These are phyloP conservation scores for Botrytis byssoidea DNA, from an alignment of 2,329 filamentous ascomycete species.

Conservation along the genomic window DNA sequence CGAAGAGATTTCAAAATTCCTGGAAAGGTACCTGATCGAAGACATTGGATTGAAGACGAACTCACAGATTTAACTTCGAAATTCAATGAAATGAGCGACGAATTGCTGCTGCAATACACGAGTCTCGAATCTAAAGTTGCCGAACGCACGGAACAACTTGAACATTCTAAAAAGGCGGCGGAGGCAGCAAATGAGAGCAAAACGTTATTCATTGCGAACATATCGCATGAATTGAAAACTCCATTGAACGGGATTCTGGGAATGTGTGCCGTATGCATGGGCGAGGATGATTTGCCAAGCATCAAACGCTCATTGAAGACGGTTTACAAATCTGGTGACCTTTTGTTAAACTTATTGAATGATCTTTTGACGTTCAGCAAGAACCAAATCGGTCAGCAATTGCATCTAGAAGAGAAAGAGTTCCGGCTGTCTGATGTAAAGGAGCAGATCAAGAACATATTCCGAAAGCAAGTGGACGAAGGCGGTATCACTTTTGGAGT, in stretches of 20 bases:
- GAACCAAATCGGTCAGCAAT: constrained; percentile 85
- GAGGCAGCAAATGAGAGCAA: constrained; percentile 97
- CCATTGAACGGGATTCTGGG: constrained; percentile 94
- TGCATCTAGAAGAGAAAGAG: constrained; percentile 79
- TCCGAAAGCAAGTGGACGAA: constrained; percentile 80
- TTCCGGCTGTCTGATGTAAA: constrained; percentile 82
- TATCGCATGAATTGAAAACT: constrained; percentile 55
- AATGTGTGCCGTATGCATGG: constrained; percentile 91
- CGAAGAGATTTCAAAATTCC: constrained; percentile 72
- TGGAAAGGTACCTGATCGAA: constrained; percentile 72
- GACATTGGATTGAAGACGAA: constrained; percentile 78
- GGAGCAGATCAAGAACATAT: constrained; percentile 79
- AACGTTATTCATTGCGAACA: constrained; percentile 95
- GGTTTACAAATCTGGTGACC: constrained; percentile 83
- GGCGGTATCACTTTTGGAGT: constrained; percentile 72
- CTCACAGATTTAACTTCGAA: constrained; percentile 58
- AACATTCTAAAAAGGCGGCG: constrained; percentile 86
- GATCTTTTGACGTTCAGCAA: constrained; percentile 92
- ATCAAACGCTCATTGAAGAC: constrained; percentile 83
- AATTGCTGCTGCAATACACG: constrained; percentile 77
- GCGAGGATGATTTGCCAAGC: constrained; percentile 74
- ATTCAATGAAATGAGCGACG: constrained; percentile 23
- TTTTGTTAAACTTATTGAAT: constrained; percentile 81
- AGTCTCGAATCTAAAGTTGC: constrained; percentile 81
- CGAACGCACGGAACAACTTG: constrained; percentile 78